A percentile compares a stretch with the other conserved stretches of the same genome.
These are phyloP conservation scores for Nadsonia starkeyi-henricii DNA, from an alignment of 1,139 yeast genomes.

Conservation along the genomic window DNA sequence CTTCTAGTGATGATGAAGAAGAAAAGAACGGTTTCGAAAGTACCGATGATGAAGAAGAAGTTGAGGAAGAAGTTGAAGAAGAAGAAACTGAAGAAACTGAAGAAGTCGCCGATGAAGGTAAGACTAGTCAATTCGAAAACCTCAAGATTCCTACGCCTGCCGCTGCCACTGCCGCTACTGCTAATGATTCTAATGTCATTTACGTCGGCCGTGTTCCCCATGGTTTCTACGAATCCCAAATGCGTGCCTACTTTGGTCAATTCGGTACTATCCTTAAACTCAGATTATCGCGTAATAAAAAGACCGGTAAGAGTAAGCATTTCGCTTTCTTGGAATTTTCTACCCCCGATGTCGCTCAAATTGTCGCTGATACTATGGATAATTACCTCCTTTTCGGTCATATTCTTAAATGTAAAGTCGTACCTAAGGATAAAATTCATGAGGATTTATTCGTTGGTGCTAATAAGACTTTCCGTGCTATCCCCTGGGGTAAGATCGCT, in stretches of 20 bases:
- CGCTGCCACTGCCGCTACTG: conserved; percentile 10
- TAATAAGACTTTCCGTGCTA: conserved; percentile 39
- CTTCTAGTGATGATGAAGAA: not conserved
- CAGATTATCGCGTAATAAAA: conserved; percentile 76
- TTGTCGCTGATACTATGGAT: conserved; percentile 92
- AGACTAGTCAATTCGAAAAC: not conserved
- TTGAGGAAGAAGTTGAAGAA: not conserved
- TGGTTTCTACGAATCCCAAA: conserved; percentile 79
- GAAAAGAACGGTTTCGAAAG: not conserved
- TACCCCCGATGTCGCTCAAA: conserved; percentile 58
- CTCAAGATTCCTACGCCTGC: not conserved
- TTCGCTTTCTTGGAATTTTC: conserved; percentile 83
- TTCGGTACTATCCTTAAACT: conserved; percentile 74
- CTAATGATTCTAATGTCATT: conserved; percentile 42
- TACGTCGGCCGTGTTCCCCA: conserved; percentile 88
- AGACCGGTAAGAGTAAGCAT: conserved; percentile 85
- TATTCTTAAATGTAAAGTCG: conserved; percentile 51
- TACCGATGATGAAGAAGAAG: not conserved
- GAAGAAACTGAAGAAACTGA: not conserved
- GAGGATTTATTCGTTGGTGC: conserved; percentile 41
- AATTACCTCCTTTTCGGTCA: conserved; percentile 85
- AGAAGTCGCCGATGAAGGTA: not conserved
- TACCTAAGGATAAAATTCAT: conserved; percentile 32
- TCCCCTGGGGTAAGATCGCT: conserved; percentile 49
- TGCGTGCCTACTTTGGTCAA: conserved; percentile 70